A percentile compares a stretch with the other conserved stretches of the same genome.
Evolutionary conservation across 116 monocot genomes (phyloP).

Genomic region (Thalassia testudinum): DNA sequence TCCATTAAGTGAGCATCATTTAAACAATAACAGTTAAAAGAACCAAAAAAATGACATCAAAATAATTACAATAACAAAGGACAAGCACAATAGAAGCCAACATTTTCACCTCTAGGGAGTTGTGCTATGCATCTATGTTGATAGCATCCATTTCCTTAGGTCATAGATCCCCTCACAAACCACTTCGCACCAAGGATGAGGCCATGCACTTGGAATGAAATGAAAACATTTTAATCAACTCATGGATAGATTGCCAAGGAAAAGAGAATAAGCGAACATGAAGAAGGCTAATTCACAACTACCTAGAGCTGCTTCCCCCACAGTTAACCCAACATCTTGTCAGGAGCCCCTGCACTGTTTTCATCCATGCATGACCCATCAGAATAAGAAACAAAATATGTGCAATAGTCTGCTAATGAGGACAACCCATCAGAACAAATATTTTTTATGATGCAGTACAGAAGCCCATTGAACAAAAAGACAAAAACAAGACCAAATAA

Average conservation of each 20-base stretch:
- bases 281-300: no score
- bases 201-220: constrained; percentile 38
- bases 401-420: constrained; percentile 95
- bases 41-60: no score
- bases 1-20: no score
- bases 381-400: constrained; percentile 96
- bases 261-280: no score
- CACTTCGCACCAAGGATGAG: no score
- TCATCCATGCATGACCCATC: constrained; percentile 93
- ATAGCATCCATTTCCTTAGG: constrained; percentile 97
- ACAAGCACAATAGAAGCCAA: not conserved
- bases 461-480: no score
- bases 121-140: constrained; percentile 72
- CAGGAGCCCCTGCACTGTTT: constrained; percentile 80
- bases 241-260: not conserved
- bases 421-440: constrained; percentile 97
- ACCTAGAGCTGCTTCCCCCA: constrained; percentile 92
- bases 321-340: constrained; percentile 91
- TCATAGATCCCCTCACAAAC: no score
- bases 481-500: no score
- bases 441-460: no score
- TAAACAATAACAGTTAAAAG: no score
- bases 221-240: no score
- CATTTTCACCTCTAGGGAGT: constrained; percentile 49
- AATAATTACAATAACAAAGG: not conserved